Conservation (phyloP, 495 filamentous ascomycete species). For the Talaromyces stipitatus region DNA sequence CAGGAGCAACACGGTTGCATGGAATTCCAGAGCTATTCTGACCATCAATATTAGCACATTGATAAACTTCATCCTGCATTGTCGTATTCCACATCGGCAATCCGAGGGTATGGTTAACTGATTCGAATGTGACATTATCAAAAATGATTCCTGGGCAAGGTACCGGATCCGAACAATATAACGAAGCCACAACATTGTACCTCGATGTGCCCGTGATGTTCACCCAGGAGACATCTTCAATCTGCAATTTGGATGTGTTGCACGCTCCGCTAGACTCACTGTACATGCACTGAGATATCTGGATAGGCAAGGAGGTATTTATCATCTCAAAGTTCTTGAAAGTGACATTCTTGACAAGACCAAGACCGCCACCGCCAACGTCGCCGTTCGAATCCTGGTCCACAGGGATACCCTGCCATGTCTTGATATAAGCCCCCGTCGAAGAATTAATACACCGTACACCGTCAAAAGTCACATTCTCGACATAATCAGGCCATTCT, state of each 20-base stretch:
- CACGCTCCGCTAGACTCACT: constrained; percentile 29
- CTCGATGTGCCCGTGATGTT: constrained; percentile 48
- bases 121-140: constrained; percentile 40
- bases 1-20: constrained; percentile 17
- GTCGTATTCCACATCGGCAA: constrained; percentile 16
- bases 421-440: constrained; percentile 51
- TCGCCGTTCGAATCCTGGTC: constrained; percentile 23
- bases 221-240: constrained; percentile 44
- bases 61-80: constrained; percentile 18
- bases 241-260: constrained; percentile 43
- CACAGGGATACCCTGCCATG: constrained; percentile 31
- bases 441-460: constrained; percentile 25
- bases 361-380: constrained; percentile 22
- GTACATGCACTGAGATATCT: constrained; percentile 53
- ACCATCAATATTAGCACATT: constrained; percentile 17
- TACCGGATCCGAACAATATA: constrained; percentile 41
- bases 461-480: constrained; percentile 21
- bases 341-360: constrained; percentile 42
- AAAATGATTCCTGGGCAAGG: constrained; percentile 44
- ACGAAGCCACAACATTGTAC: constrained; percentile 46
- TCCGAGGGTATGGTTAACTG: constrained; percentile 15
- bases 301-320: constrained; percentile 48
- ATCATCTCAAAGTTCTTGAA: constrained; percentile 40
- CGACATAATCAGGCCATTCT: constrained; percentile 18
- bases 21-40: constrained; percentile 13